Evolutionary conservation across 495 filamentous ascomycete species (phyloP).

Genomic region (Penicillium maclennaniae): DNA sequence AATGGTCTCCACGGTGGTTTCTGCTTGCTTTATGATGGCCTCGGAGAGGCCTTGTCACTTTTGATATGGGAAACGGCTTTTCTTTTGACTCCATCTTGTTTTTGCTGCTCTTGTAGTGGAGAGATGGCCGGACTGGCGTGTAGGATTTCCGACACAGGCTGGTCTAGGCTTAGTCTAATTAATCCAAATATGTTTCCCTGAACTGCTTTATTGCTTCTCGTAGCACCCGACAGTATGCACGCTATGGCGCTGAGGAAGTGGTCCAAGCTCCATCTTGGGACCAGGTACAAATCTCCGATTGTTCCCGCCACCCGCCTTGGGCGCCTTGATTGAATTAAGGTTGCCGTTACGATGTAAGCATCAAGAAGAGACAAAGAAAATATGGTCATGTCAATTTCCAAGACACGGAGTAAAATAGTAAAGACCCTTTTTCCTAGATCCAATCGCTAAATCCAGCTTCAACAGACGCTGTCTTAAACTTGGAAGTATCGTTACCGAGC

Average conservation of each 20-base stretch:
- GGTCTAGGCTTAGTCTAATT: not conserved
- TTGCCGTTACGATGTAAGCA: not conserved
- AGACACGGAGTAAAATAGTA: not conserved
- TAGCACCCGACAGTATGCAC: too few species aligned
- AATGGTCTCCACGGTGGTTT: constrained; percentile 43
- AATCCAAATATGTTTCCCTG: not conserved
- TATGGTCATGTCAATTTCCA: not conserved
- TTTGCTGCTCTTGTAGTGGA: not conserved
- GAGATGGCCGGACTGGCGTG: not conserved
- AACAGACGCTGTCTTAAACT: not conserved
- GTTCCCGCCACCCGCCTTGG: not conserved
- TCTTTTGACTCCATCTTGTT: not conserved
- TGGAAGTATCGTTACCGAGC: not conserved
- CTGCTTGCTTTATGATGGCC: constrained; percentile 29
- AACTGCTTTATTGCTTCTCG: not conserved
- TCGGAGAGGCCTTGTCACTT: constrained; percentile 20
- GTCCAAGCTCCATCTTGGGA: too few species aligned
- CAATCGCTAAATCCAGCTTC: not conserved
- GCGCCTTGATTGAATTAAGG: not conserved
- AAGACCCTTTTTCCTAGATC: not conserved
- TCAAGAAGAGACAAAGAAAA: not conserved
- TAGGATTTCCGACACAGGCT: not conserved
- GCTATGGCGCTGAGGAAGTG: too few species aligned
- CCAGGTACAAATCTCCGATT: too few species aligned
- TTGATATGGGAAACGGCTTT: constrained; percentile 28